Evolutionary conservation across 495 filamentous ascomycete genomes (phyloP), one percentile per base, ranked within the genome.

Genomic region (Astrocystis sublimbata): DNA sequence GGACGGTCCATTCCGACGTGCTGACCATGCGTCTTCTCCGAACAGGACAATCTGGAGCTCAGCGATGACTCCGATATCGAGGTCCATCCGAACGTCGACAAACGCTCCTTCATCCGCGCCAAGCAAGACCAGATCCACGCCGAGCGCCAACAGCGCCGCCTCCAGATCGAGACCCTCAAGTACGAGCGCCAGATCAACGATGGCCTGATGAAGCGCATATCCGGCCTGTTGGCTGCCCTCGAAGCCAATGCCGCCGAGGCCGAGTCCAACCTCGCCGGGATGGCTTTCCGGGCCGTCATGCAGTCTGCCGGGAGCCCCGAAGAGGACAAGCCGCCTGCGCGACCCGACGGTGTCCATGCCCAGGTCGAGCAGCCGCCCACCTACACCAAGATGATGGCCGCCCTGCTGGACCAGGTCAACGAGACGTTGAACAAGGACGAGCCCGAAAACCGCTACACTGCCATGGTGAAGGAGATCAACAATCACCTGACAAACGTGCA

Each of bases 21-120:
- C 38, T 56, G 31, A 55, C 17, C 41, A 55, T 31, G 53, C 35
- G 52, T 13, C 10, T 10, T 59, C 41, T 43, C 36, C 17, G 30
- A 49, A 28, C 58, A 88, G 92, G 92, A 97, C 72, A 85, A 88
- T 45, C 82, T 98, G 68, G 94, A 98, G 85, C 86, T 98, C 68
- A 96, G 91, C 64, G 94, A 98, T 75, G 94, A 98, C 75, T 96
- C 92, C 43, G 94, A 98, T 73, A 90, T 98, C 70, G 94, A 98
- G 77, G 93, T 97, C 28, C 94, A 98, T 75, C 94, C 96, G 59
- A 98, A 98, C 78, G 94, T 98, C 75, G 94, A 98, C 78, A 98
- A 98, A 71, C 87, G 88, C 2, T 98, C 94, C 57, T 98, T 98
- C 78, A 98, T 98, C 73, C 91, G 94, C 56, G 94, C 94, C 58